Percentiles rank a stretch among this genome's conserved stretches.
These are phyloP conservation scores for Spergularia bocconei DNA, from an alignment of 148 eudicot species.

Conservation along the genomic window DNA sequence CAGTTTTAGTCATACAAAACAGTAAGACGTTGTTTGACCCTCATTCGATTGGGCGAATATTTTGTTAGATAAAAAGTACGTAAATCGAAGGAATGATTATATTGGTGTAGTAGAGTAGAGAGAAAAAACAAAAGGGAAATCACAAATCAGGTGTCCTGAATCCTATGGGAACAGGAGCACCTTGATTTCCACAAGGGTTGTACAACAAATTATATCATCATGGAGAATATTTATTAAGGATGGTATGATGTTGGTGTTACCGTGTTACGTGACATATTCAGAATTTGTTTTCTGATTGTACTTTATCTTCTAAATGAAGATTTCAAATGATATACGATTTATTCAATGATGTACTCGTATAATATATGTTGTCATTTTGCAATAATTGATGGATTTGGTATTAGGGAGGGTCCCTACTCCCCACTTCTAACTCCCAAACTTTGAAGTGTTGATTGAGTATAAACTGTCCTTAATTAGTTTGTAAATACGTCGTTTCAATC, in stretches of 20 bases:
- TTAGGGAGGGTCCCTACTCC: neutral
- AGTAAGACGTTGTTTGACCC: too few relatives aligned
- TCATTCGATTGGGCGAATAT: neutral
- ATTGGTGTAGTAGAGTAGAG: too few relatives aligned
- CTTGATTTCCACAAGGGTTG: conserved; percentile 4
- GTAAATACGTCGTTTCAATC: too few relatives aligned
- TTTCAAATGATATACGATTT: conserved; percentile 8
- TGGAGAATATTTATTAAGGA: neutral
- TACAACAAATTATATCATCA: neutral
- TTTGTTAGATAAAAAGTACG: neutral
- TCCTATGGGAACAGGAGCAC: conserved; percentile 30
- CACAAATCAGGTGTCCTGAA: conserved; percentile 23
- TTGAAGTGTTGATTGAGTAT: too few relatives aligned
- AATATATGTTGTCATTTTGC: neutral
- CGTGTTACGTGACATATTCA: neutral
- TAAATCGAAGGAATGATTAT: too few relatives aligned
- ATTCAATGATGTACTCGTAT: neutral
- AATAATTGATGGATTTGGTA: neutral
- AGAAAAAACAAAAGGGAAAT: neutral
- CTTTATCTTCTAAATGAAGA: neutral
- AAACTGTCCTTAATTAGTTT: too few relatives aligned
- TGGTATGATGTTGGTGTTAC: neutral
- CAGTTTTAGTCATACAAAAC: neutral
- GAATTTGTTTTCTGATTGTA: conserved; percentile 2
- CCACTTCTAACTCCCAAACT: too few relatives aligned